Evolutionary conservation across 805 yeast species (phyloP), one percentile per base, ranked within the genome.

Genomic region (Pichia cabralensis): DNA sequence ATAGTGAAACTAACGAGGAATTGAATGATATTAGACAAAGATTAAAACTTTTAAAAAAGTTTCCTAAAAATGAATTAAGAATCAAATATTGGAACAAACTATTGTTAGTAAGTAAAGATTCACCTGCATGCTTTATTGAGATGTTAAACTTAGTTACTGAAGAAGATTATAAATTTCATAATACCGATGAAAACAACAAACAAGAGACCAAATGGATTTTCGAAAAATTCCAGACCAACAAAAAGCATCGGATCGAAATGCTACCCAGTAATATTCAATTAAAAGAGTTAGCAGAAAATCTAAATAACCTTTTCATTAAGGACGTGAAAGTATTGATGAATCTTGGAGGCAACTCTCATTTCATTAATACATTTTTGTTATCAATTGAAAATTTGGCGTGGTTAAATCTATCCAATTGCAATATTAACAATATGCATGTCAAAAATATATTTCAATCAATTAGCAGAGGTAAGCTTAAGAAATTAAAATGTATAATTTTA

Each of bases 251-350:
- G 11, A 31, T 41, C 20, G 45, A 41, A 21, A 31, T 31, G 27
- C 20, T 41, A 15, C 40, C 45, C 6, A 29, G 22, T 10, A 41
- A 41, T 27, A 20, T 41, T 18, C 38, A 38, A 20, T 12, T 41
- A 12, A 10, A 7, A 4, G 36, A 26, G 3, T 20, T 41, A 9
- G 34, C 34, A 7, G 28, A 19, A 12, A 42, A 41, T 22, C 13
- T 36, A 11, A 31, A 30, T 21, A 33, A 35, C 18, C 8, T 41
- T 3, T 8, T 16, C 14, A 26, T 12, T 24, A 20, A n/a, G 5
- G 26, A 16, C n/a, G n/a, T n/a, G n/a, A 20, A 30, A 12, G 18
- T 41, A 3, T 10, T 41, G 3, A 30, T 41, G 11, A 38, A 41
- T 21, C 23, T 38, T 4, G 33, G 33, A 5, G 16, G 24, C 13